Conservation (phyloP, 345 rosid species). For the Syzygium aqueum region DNA sequence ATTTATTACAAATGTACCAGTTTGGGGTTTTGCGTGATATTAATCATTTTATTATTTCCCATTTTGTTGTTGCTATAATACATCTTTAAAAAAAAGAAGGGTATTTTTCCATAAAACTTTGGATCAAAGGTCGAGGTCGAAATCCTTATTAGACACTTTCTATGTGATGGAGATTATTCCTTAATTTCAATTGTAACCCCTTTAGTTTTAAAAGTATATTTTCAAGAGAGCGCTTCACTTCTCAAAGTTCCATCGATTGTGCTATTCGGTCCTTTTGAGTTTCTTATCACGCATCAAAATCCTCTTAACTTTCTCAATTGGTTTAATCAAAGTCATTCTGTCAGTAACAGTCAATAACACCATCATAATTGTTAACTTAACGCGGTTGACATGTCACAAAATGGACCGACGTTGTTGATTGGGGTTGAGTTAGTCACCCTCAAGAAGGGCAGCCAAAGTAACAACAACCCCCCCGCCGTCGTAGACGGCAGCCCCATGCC, state of each 20-base stretch:
- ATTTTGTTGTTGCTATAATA: not conserved
- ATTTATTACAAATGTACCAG: too few species aligned
- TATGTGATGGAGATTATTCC: not conserved
- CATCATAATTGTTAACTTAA: too few species aligned
- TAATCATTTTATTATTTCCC: not conserved
- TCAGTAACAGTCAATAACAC: too few species aligned
- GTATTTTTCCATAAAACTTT: not conserved
- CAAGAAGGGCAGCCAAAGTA: too few species aligned
- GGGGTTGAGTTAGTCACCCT: too few species aligned
- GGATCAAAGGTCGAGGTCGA: not conserved
- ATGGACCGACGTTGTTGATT: too few species aligned
- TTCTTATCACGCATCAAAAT: not conserved
- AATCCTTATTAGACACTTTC: not conserved
- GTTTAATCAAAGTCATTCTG: too few species aligned
- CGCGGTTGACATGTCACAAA: too few species aligned
- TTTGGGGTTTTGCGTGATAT: too few species aligned
- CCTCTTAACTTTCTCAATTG: not conserved
- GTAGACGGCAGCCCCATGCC: too few species aligned
- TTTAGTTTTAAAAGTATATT: not conserved
- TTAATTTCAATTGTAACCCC: not conserved
- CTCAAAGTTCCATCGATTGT: accelerated
- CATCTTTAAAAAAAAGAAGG: too few species aligned
- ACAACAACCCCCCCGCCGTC: too few species aligned
- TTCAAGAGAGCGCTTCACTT: accelerated
- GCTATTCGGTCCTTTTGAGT: not conserved